These are phyloP conservation scores for Amoebophrya sp. DNA, from an alignment of 169 alveolate genomes.

Conservation along the genomic window DNA sequence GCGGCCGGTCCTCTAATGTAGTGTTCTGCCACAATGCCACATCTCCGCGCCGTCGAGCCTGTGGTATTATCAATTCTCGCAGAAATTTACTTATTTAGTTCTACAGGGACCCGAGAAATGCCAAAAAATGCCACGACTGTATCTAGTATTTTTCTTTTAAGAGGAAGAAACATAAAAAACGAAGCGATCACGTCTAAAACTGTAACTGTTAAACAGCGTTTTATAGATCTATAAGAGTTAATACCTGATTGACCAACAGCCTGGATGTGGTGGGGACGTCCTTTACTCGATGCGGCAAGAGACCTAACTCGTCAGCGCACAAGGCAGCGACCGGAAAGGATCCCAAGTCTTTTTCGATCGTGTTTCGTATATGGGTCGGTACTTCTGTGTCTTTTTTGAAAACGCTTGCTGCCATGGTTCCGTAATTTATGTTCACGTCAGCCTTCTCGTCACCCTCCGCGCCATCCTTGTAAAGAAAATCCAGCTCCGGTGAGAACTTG, in stretches of 20 bases:
- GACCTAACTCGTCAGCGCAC: constrained; percentile 8
- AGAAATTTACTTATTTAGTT: no score
- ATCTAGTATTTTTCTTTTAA: no score
- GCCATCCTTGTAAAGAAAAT: neutral
- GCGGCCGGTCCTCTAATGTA: neutral
- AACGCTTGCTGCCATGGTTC: neutral
- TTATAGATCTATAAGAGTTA: no score
- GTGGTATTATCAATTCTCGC: no score
- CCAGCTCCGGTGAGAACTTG: neutral
- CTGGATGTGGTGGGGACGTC: neutral
- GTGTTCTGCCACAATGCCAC: neutral
- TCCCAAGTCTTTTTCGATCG: neutral
- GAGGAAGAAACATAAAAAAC: no score
- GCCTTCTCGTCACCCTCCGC: neutral
- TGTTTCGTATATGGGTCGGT: neutral
- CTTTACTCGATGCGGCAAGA: neutral
- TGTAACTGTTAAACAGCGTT: no score
- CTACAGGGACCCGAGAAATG: no score
- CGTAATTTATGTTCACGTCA: neutral
- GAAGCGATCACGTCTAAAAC: no score
- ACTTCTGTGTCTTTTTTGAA: neutral
- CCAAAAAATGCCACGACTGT: no score
- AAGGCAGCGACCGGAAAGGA: neutral
- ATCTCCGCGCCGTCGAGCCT: neutral
- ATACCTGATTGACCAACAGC: neutral